phyloP scores from a whole-genome alignment of 495 filamentous ascomycete genomes.

The Lichenothelia convexa region DNA sequence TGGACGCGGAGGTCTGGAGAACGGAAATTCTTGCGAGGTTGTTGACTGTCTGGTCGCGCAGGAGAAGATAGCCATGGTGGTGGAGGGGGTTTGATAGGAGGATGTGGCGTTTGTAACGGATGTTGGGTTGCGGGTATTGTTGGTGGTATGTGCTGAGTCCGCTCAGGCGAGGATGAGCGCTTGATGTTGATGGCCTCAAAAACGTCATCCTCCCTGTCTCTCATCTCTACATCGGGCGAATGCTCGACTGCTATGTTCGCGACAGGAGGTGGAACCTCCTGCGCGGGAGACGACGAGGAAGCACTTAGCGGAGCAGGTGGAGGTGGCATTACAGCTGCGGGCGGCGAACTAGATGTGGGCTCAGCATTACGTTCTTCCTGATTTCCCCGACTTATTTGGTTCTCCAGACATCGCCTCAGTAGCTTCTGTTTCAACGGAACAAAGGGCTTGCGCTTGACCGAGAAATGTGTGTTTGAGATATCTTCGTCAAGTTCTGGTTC shows the following conservation, averaged over 20 bases:
- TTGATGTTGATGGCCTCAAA: not conserved
- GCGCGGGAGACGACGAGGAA: not conserved
- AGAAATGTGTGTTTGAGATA: not conserved
- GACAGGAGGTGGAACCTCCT: not conserved
- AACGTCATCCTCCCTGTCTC: slow-evolving; percentile 8
- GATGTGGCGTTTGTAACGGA: slow-evolving; percentile 6
- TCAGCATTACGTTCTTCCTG: not conserved
- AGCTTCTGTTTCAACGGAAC: not conserved
- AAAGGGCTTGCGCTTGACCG: not conserved
- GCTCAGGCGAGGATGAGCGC: not conserved
- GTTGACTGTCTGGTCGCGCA: slow-evolving; percentile 3
- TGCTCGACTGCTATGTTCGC: not conserved
- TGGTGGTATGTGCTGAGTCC: slow-evolving; percentile 7
- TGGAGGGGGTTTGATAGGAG: slow-evolving; percentile 12
- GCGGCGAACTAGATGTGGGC: not conserved
- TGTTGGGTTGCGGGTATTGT: slow-evolving; percentile 1
- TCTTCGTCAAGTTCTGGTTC: slow-evolving; percentile 1
- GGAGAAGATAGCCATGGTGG: slow-evolving; percentile 9
- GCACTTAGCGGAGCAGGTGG: not conserved
- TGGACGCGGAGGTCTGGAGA: slow-evolving; percentile 7
- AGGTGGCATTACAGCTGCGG: not conserved
- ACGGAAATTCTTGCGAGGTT: too few relatives aligned
- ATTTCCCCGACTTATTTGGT: not conserved
- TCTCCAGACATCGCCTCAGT: not conserved
- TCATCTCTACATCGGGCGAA: slow-evolving; percentile 17